Conservation (phyloP, 352 stramenopile genomes). For the Blastocystis sp. region DNA sequence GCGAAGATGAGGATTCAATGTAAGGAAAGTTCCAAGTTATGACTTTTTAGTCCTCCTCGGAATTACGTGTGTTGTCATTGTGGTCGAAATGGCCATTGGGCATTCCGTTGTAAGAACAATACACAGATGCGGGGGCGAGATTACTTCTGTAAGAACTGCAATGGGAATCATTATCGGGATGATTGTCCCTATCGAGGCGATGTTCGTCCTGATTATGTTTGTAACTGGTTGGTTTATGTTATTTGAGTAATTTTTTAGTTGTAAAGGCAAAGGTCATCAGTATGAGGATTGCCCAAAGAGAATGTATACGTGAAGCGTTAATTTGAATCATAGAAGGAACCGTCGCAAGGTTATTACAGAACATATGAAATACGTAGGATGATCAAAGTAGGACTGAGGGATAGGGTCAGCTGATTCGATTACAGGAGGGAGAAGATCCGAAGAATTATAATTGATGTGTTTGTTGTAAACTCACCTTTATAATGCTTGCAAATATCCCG, state of each 20-base stretch:
- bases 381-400: not conserved
- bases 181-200: constrained; percentile 31
- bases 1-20: constrained; percentile 14
- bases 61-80: constrained; percentile 41
- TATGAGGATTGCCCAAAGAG: constrained; percentile 42
- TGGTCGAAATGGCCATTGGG: constrained; percentile 42
- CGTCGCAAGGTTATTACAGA: constrained; percentile 8
- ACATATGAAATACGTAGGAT: constrained; percentile 40
- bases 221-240: not conserved
- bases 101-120: constrained; percentile 9
- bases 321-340: constrained; percentile 27
- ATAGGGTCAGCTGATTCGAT: constrained; percentile 48
- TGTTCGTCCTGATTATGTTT: constrained; percentile 22
- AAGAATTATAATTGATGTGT: constrained; percentile 3
- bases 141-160: constrained; percentile 8
- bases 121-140: not conserved
- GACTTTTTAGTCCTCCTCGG: constrained; percentile 12
- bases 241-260: not conserved
- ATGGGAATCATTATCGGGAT: constrained; percentile 33
- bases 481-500: not conserved
- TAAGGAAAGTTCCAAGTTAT: not conserved
- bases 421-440: constrained; percentile 38
- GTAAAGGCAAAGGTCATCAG: constrained; percentile 11
- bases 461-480: constrained; percentile 26
- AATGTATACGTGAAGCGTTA: not conserved